Evolutionary conservation across 208 protist species (phyloP).

Genomic region (Trypanosoma scelopori): DNA sequence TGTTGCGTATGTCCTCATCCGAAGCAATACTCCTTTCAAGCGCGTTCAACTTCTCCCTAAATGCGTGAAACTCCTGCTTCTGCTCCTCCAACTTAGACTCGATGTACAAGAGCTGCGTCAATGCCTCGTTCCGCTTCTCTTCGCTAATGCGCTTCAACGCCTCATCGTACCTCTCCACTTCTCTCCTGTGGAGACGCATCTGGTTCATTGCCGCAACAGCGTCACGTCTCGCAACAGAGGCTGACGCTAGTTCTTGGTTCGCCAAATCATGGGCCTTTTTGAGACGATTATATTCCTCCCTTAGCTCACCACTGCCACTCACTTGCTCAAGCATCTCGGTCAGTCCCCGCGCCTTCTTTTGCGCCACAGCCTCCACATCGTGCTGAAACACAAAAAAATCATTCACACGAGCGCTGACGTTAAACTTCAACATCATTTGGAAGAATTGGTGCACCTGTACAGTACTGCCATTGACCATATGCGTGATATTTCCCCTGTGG

Average conservation of each 20-base stretch:
- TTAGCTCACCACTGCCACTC: conserved; percentile 91
- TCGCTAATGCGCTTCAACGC: conserved; percentile 44
- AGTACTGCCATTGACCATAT: conserved; percentile 75
- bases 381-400: conserved; percentile 98
- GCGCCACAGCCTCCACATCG: conserved; percentile 95
- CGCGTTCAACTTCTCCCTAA: conserved; percentile 48
- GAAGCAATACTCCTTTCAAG: conserved; percentile 73
- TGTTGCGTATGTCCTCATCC: conserved; percentile 68
- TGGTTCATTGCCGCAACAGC: conserved; percentile 92
- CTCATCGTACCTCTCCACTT: conserved; percentile 91
- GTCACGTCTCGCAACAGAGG: conserved; percentile 89
- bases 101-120: conserved; percentile 92
- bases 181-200: conserved; percentile 95
- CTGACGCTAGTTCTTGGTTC: conserved; percentile 74
- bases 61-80: conserved; percentile 60
- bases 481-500: conserved; percentile 46
- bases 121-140: conserved; percentile 62
- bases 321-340: conserved; percentile 97
- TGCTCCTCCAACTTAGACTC: conserved; percentile 75
- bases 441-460: conserved; percentile 87
- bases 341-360: conserved; percentile 94
- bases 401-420: conserved; percentile 87
- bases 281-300: conserved; percentile 91
- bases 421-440: conserved; percentile 61
- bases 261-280: conserved; percentile 68